These are phyloP conservation scores for Botrytis squamosa DNA, from an alignment of 2,329 filamentous ascomycete genomes.

Conservation along the genomic window DNA sequence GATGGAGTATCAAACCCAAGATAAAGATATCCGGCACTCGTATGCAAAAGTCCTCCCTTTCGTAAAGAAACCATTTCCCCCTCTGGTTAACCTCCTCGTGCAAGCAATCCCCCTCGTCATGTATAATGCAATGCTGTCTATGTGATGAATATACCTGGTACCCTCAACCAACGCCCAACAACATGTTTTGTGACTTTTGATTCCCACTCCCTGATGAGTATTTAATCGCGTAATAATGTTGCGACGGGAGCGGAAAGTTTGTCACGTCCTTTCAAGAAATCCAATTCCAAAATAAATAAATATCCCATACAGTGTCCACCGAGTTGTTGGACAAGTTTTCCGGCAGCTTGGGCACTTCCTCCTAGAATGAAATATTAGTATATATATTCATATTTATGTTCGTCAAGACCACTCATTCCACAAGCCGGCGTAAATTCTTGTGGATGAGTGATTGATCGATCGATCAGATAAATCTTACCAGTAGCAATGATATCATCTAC, in stretches of 20 bases:
- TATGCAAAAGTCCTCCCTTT: neutral
- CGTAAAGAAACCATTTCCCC: neutral
- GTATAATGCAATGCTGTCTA: slow-evolving; percentile 36
- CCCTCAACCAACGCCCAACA: slow-evolving; percentile 29
- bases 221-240: slow-evolving; percentile 72
- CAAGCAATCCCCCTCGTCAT: neutral
- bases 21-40: neutral
- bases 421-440: too few species aligned
- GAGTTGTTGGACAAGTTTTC: slow-evolving; percentile 79
- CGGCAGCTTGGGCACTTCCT: slow-evolving; percentile 86
- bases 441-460: neutral
- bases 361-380: slow-evolving; percentile 51
- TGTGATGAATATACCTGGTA: slow-evolving; percentile 25
- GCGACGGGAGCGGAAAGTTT: slow-evolving; percentile 83
- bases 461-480: slow-evolving; percentile 56
- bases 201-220: neutral
- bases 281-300: slow-evolving; percentile 93
- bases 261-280: slow-evolving; percentile 86
- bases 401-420: neutral
- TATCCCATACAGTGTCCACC: slow-evolving; percentile 85
- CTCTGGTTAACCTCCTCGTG: neutral
- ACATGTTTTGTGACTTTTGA: slow-evolving; percentile 20
- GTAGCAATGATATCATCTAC: slow-evolving; percentile 99
- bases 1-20: neutral
- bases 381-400: neutral